Percentiles rank a stretch among this genome's conserved stretches.
phyloP scores from a whole-genome alignment of 2,329 filamentous ascomycete genomes.

The Cephalotrichum gorgonifer region DNA sequence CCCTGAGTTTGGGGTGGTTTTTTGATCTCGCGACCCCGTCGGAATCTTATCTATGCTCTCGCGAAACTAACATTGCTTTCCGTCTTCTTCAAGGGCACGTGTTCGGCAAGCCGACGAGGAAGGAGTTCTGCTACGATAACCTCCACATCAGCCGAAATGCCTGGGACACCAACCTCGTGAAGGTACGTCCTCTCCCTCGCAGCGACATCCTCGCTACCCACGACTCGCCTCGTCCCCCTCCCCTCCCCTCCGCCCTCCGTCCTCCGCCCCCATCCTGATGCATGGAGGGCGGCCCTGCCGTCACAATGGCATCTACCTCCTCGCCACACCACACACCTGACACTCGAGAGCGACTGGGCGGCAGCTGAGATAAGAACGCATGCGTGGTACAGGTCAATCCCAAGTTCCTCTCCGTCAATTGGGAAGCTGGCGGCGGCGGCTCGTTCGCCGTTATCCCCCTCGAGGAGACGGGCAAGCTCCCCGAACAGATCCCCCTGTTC shows the following conservation, averaged over 20 bases:
- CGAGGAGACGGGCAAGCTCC: conserved; percentile 78
- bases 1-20: background rate
- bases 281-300: too few relatives aligned
- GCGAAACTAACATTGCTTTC: conserved; percentile 14
- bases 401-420: conserved; percentile 94
- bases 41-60: conserved; percentile 7
- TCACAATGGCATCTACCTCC: too few relatives aligned
- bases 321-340: background rate
- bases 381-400: conserved; percentile 65
- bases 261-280: background rate
- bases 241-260: background rate
- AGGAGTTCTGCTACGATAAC: conserved; percentile 98
- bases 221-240: background rate
- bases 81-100: conserved; percentile 66
- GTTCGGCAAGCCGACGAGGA: conserved; percentile 90
- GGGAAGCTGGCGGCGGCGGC: conserved; percentile 91
- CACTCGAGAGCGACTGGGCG: background rate
- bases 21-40: background rate
- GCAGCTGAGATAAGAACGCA: background rate
- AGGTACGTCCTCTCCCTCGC: conserved; percentile 53
- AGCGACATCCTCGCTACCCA: background rate
- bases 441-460: conserved; percentile 94
- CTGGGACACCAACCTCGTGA: conserved; percentile 97
- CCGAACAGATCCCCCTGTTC: conserved; percentile 89
- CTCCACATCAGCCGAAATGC: conserved; percentile 95